Base-by-base conservation (phyloP, 2,329 filamentous ascomycete species). In the Aureobasidium musti region DNA sequence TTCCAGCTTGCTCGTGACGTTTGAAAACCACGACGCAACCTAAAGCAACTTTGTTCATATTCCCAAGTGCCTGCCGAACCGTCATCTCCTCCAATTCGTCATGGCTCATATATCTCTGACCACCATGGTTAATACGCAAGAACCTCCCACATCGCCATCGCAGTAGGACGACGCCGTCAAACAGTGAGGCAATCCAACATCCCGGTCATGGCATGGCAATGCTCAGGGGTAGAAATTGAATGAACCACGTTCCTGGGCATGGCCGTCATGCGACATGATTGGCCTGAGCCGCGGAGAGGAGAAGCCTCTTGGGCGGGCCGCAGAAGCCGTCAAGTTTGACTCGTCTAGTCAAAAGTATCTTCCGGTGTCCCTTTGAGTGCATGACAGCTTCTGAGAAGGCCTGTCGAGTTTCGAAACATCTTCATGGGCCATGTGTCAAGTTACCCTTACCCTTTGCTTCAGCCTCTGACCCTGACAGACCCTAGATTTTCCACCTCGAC, bases 191-290 rank as follows among this genome's bases (percentile, higher is more conserved):
- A 19, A 33, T 28, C 45, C 59, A 23, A 28, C n/a, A 39, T 50
- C 59, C 59, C 45, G 59, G 59, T 39, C 45, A 19, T 28, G 10
- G 35, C 45, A 63, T 63, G 59, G 45, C 33, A 33, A 17, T 19
- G 59, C 59, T 63, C 59, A 63, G 59, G 59, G 59, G 59, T 63
- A 50, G 30, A 63, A 63, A 61, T 41, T 21, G 59, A 60, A 45
- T 37, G 57, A 61, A 61, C 57, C 57, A 61, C 57, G 57, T 61
- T 61, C 57, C 37, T 43, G 57, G 59, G 14, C n/a, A 63, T 63
- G 59, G 45, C 37, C 10, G 45, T 63, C 45, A n/a, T 19, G 45
- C 21, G 21, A 50, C 59, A 37, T 63, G 59, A 63, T 63, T 63
- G 45, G 59, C 35, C 30, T 10, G 39, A 26, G 28, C 43, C 26